A percentile compares a stretch with the other conserved stretches of the same genome.
Conservation (phyloP, 805 yeast species). For the Teunomyces pallodes region DNA sequence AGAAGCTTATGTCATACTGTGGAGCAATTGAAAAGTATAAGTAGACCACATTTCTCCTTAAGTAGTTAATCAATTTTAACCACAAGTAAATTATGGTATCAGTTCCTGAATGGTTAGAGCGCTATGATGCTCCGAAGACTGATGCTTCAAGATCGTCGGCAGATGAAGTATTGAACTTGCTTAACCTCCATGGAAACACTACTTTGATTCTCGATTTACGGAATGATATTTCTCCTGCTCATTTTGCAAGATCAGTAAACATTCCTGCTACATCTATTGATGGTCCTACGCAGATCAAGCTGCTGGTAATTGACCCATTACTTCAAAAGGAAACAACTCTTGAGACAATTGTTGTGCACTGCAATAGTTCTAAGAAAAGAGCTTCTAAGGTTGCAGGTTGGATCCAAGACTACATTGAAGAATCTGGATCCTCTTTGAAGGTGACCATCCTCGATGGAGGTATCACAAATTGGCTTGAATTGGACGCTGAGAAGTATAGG, state of each 20-base stretch:
- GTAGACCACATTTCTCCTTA: background rate
- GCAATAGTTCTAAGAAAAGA: constrained; percentile 20
- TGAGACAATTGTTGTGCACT: constrained; percentile 16
- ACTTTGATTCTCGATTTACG: constrained; percentile 19
- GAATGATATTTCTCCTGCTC: constrained; percentile 15
- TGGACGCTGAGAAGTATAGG: constrained; percentile 6
- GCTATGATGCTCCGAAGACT: constrained; percentile 7
- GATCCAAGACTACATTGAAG: constrained; percentile 17
- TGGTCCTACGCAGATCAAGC: constrained; percentile 14
- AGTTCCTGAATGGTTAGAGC: constrained; percentile 9
- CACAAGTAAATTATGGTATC: background rate
- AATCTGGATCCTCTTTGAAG: constrained; percentile 11
- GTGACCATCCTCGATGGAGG: constrained; percentile 22
- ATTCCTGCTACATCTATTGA: constrained; percentile 19
- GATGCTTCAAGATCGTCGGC: constrained; percentile 5
- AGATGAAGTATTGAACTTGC: constrained; percentile 13
- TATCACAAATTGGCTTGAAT: constrained; percentile 20
- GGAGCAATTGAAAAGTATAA: background rate
- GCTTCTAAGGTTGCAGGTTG: constrained; percentile 21
- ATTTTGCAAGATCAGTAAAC: constrained; percentile 15
- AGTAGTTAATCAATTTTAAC: background rate
- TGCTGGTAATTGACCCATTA: constrained; percentile 12
- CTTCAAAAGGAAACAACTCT: constrained; percentile 9
- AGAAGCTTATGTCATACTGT: too few species aligned
- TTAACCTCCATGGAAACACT: constrained; percentile 9